These are phyloP conservation scores for Exserohilum rostratum DNA, from an alignment of 2,329 filamentous ascomycete species.

Conservation along the genomic window DNA sequence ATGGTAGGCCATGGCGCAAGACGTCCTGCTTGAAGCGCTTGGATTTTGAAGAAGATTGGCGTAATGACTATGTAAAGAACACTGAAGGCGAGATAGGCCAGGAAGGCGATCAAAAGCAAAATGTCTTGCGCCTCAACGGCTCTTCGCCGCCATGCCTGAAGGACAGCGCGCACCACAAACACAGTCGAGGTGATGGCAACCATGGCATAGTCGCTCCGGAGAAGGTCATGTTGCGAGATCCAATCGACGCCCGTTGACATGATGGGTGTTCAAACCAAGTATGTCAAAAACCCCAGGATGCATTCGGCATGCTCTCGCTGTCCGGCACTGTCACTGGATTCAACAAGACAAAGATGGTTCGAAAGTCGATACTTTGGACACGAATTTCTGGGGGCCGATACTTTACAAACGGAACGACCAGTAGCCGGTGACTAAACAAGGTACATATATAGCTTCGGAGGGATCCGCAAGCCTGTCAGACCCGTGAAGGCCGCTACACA, in stretches of 20 bases:
- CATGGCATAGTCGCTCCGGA: constrained; percentile 22
- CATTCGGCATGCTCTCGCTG: neutral
- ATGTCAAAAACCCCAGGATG: neutral
- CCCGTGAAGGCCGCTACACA: neutral
- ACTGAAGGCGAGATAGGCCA: constrained; percentile 35
- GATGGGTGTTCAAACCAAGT: neutral
- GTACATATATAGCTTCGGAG: neutral
- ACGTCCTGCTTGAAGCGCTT: constrained; percentile 27
- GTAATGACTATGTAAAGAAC: constrained; percentile 46
- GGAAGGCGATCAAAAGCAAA: constrained; percentile 33
- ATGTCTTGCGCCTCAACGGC: constrained; percentile 17
- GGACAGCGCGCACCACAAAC: constrained; percentile 15
- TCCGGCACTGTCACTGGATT: neutral
- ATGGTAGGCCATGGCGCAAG: constrained; percentile 36
- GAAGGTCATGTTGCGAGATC: constrained; percentile 18
- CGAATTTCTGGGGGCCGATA: neutral
- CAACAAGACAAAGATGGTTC: neutral
- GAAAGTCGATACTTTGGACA: neutral
- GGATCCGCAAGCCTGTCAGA: constrained; percentile 2
- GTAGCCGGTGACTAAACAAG: neutral
- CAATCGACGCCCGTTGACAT: constrained; percentile 25
- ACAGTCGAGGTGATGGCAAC: constrained; percentile 26
- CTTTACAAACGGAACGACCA: neutral
- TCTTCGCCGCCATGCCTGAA: constrained; percentile 20
- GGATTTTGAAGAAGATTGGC: constrained; percentile 43